phyloP scores from a whole-genome alignment of 352 stramenopile genomes.

The Globisporangium carolinianum region DNA sequence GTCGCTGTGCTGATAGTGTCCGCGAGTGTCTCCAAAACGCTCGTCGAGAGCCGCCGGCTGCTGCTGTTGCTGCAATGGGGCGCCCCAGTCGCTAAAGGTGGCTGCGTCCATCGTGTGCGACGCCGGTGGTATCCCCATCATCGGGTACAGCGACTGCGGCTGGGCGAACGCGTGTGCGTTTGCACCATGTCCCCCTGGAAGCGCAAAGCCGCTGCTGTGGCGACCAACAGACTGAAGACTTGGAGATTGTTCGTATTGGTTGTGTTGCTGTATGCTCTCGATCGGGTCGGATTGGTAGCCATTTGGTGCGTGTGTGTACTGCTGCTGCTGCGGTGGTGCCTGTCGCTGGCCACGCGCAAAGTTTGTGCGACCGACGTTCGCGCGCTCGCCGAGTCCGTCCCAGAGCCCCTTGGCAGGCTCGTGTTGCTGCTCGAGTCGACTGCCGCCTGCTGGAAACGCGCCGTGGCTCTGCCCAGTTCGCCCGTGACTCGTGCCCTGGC shows the following conservation, averaged over 20 bases:
- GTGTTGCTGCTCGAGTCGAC: background rate
- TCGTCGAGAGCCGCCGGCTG: no score
- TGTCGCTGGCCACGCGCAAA: slow-evolving; percentile 40
- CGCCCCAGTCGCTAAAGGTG: slow-evolving; percentile 4
- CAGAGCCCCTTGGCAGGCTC: slow-evolving; percentile 17
- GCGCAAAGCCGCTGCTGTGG: background rate
- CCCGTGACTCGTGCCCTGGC: slow-evolving; percentile 10
- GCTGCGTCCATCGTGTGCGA: background rate
- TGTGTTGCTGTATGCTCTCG: background rate
- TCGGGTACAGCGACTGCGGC: background rate
- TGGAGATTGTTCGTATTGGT: no score
- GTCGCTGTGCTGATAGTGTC: no score
- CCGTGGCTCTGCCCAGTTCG: background rate
- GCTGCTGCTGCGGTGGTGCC: slow-evolving; percentile 11
- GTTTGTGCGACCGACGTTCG: slow-evolving; percentile 20
- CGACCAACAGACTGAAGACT: background rate
- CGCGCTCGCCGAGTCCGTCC: slow-evolving; percentile 40
- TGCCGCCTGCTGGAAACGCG: background rate
- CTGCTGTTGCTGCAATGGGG: slow-evolving; percentile 3
- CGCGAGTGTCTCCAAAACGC: no score
- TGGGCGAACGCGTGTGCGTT: slow-evolving; percentile 4
- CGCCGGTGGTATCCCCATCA: background rate
- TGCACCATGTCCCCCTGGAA: background rate
- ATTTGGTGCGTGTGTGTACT: background rate
- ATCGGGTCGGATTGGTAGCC: background rate